phyloP scores from a whole-genome alignment of 257 asterid species.

The Nicotiana attenuata region DNA sequence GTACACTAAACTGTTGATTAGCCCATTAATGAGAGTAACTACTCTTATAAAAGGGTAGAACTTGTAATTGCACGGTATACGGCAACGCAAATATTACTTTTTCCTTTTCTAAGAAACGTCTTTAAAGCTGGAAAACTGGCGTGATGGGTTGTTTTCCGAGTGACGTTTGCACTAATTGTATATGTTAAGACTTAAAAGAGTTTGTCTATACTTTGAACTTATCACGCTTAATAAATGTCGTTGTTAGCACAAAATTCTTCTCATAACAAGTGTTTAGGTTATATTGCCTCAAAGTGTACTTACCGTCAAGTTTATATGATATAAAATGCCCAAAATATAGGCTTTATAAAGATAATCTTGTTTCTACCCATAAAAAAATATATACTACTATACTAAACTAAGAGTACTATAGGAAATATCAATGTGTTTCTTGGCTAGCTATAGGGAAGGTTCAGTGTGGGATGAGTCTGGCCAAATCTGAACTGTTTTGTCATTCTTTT shows the following conservation, averaged over 20 bases:
- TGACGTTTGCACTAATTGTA: not conserved
- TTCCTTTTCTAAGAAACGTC: not conserved
- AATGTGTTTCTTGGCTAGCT: not conserved
- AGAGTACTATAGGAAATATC: not conserved
- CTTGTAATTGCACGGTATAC: not conserved
- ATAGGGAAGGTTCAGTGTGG: not conserved
- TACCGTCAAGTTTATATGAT: not conserved
- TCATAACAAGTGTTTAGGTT: too few species aligned
- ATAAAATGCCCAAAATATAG: not conserved
- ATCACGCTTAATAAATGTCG: not conserved
- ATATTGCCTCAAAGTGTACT: too few species aligned
- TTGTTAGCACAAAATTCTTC: not conserved
- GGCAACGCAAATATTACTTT: not conserved
- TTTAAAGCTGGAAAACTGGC: not conserved
- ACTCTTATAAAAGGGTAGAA: not conserved
- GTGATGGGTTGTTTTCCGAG: not conserved
- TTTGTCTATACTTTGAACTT: not conserved
- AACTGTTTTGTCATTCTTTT: not conserved
- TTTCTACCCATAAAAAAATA: not conserved
- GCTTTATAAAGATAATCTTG: not conserved
- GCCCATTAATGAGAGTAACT: not conserved
- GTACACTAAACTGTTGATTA: not conserved
- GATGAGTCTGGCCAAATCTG: too few species aligned
- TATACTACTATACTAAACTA: not conserved
- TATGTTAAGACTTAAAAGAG: not conserved